These are phyloP conservation scores for Fusarium dimerum DNA, from an alignment of 2,329 filamentous ascomycete species.

Conservation along the genomic window DNA sequence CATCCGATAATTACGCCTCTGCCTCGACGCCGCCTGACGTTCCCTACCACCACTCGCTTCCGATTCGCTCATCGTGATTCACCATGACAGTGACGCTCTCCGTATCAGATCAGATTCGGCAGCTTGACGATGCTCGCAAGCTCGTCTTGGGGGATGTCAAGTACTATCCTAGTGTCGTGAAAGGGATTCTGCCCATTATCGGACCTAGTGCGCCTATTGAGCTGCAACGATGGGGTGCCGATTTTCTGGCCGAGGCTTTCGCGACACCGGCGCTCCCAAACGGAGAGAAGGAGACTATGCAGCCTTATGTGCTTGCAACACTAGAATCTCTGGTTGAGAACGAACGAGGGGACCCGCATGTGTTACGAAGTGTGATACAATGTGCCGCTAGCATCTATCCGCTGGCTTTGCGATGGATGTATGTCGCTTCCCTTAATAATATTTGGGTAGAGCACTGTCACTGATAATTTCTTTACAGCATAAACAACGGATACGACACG, in stretches of 20 bases:
- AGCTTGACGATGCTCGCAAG: conserved; percentile 87
- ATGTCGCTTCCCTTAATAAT: conserved; percentile 50
- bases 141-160: conserved; percentile 84
- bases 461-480: conserved; percentile 55
- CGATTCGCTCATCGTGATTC: conserved; percentile 6
- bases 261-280: conserved; percentile 81
- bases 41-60: conserved; percentile 3
- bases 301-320: conserved; percentile 75
- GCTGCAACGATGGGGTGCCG: conserved; percentile 91
- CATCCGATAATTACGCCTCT: conserved; percentile 5
- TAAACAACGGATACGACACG: conserved; percentile 80
- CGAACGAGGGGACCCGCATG: conserved; percentile 73
- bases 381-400: conserved; percentile 91
- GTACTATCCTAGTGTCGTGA: conserved; percentile 90
- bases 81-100: conserved; percentile 58
- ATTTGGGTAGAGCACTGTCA: conserved; percentile 15
- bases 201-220: conserved; percentile 73
- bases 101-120: conserved; percentile 75
- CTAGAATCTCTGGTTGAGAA: conserved; percentile 70
- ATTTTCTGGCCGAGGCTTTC: conserved; percentile 95
- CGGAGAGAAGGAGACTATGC: conserved; percentile 78
- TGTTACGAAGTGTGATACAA: conserved; percentile 85
- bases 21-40: not conserved
- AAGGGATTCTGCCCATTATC: conserved; percentile 90
- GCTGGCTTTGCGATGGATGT: conserved; percentile 91